Evolutionary conservation across 768 basidiomycete genomes (phyloP).

Genomic region (Mycena crocata): DNA sequence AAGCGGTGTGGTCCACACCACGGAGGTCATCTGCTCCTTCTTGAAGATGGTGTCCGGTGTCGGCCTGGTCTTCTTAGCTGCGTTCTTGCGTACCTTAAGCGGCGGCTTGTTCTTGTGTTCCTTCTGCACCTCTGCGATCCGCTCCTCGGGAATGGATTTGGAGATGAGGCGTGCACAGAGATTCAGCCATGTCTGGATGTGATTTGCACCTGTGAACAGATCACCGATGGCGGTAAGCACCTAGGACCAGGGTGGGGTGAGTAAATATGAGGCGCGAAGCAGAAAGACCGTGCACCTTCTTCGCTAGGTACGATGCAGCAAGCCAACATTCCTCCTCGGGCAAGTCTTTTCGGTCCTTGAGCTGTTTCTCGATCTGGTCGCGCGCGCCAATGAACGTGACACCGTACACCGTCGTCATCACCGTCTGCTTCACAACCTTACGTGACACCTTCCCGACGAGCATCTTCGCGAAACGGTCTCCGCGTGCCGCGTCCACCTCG

Average conservation of each 20-base stretch:
- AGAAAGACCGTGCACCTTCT: slow-evolving; percentile 58
- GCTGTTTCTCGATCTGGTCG: slow-evolving; percentile 92
- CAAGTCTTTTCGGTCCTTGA: slow-evolving; percentile 81
- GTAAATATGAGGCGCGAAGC: background rate
- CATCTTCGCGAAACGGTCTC: slow-evolving; percentile 65
- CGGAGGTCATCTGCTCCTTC: slow-evolving; percentile 94
- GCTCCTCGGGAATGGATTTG: slow-evolving; percentile 83
- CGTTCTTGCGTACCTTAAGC: slow-evolving; percentile 13
- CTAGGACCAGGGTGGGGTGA: slow-evolving; percentile 47
- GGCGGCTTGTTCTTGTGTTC: slow-evolving; percentile 33
- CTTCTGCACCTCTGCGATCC: slow-evolving; percentile 60
- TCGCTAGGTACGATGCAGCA: slow-evolving; percentile 84
- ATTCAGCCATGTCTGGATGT: slow-evolving; percentile 93
- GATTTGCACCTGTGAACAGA: slow-evolving; percentile 91
- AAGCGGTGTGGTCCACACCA: slow-evolving; percentile 97
- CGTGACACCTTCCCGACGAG: slow-evolving; percentile 84
- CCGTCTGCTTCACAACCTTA: slow-evolving; percentile 98
- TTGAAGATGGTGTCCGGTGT: slow-evolving; percentile 57
- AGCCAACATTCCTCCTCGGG: slow-evolving; percentile 78
- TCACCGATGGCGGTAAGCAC: slow-evolving; percentile 88
- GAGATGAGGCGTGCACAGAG: slow-evolving; percentile 85
- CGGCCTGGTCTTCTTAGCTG: slow-evolving; percentile 26
- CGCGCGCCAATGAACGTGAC: slow-evolving; percentile 96
- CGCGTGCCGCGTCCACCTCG: slow-evolving; percentile 63
- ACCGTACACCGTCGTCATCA: slow-evolving; percentile 99